Conservation (phyloP, 257 asterid genomes). For the Datura wrightii region DNA sequence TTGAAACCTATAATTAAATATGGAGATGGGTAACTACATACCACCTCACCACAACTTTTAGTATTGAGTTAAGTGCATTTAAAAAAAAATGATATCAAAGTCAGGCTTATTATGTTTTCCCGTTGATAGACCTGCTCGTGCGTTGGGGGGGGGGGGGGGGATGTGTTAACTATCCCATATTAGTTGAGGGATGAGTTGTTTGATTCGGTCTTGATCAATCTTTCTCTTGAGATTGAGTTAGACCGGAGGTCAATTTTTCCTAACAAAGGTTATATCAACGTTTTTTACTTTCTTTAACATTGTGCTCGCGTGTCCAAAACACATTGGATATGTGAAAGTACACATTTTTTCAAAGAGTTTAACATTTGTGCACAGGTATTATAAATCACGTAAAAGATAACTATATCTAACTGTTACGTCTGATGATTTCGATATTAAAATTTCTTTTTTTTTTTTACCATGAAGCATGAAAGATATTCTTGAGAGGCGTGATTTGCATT, state of each 20-base stretch:
- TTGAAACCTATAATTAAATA: too few species aligned
- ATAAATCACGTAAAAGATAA: neutral
- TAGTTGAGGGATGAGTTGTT: neutral
- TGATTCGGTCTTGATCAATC: neutral
- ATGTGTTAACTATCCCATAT: neutral
- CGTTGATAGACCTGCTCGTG: neutral
- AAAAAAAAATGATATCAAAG: too few species aligned
- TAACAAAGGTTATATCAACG: neutral
- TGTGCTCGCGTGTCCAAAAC: neutral
- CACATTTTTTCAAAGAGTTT: neutral
- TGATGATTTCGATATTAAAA: neutral
- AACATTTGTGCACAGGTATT: neutral
- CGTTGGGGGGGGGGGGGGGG: too few species aligned
- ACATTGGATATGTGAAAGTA: neutral
- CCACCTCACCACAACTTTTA: too few species aligned
- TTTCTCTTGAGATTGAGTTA: neutral
- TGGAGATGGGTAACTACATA: too few species aligned
- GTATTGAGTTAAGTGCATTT: too few species aligned
- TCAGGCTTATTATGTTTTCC: neutral
- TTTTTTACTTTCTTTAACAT: neutral
- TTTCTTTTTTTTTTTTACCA: neutral
- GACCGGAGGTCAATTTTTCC: neutral
- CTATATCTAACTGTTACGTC: neutral
- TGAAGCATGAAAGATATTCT: constrained; percentile 79
- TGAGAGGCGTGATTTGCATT: constrained; percentile 71